phyloP scores from a whole-genome alignment of 345 rosid species.

The Rubroshorea leprosula region DNA sequence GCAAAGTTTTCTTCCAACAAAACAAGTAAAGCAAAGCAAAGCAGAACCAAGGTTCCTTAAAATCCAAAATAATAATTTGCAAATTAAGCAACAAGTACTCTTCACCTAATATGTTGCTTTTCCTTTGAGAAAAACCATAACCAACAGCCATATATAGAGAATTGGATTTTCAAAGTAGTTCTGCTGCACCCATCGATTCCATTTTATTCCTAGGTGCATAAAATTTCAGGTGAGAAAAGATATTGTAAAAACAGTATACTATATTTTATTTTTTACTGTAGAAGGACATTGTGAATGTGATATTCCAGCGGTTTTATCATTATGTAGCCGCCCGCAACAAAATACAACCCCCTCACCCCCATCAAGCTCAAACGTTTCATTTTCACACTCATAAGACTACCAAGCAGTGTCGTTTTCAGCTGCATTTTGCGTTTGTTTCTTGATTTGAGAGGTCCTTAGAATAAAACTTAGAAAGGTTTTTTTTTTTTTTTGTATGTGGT shows the following conservation, averaged over 20 bases:
- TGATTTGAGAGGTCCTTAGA: not conserved
- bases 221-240: no score
- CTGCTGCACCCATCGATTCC: conserved; percentile 28
- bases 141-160: conserved; percentile 9
- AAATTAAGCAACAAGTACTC: conserved; percentile 45
- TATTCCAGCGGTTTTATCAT: not conserved
- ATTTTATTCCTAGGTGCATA: no score
- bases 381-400: not conserved
- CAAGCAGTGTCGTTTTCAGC: not conserved
- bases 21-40: conserved; percentile 18
- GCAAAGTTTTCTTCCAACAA: conserved; percentile 13
- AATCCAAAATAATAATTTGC: conserved; percentile 21
- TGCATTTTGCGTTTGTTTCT: not conserved
- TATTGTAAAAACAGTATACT: no score
- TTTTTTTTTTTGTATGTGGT: no score
- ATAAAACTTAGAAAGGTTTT: not conserved
- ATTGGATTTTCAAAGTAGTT: conserved; percentile 22
- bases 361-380: not conserved
- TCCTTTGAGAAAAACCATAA: conserved; percentile 19
- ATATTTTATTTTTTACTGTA: not conserved
- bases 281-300: not conserved
- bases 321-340: not conserved
- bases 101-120: conserved; percentile 48
- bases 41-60: conserved; percentile 33
- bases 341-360: not conserved